phyloP scores from a whole-genome alignment of 1,284 basidiomycete genomes.

The Heliocybe sulcata region DNA sequence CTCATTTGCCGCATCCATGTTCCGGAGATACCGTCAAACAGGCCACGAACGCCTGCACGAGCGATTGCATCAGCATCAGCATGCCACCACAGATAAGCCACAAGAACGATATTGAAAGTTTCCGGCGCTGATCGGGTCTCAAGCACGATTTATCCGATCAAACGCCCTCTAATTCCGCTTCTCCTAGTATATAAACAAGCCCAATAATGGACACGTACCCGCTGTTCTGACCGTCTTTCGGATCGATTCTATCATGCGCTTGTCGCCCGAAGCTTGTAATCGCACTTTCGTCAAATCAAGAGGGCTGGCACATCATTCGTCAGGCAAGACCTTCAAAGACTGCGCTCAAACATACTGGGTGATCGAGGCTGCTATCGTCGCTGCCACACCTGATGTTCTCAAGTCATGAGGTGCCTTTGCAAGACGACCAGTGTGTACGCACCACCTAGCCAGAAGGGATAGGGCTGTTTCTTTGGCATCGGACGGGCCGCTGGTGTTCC shows the following conservation, averaged over 20 bases:
- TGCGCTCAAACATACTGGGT: conserved; percentile 53
- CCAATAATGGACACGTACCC: conserved; percentile 26
- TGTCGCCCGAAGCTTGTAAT: conserved; percentile 82
- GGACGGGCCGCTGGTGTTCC: background rate
- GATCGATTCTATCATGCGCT: conserved; percentile 76
- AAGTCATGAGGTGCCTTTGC: background rate
- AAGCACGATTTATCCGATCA: background rate
- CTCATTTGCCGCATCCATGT: conserved; percentile 92
- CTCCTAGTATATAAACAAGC: background rate
- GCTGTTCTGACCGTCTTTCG: conserved; percentile 71
- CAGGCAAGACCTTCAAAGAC: background rate
- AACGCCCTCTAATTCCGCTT: background rate
- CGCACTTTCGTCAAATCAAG: conserved; percentile 86
- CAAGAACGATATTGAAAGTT: background rate
- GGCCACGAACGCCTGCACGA: conserved; percentile 52
- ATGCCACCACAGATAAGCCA: background rate
- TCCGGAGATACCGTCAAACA: conserved; percentile 84
- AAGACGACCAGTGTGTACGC: conserved; percentile 15
- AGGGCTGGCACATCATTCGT: conserved; percentile 34
- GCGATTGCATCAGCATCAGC: background rate
- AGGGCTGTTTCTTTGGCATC: conserved; percentile 49
- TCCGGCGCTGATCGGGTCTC: background rate
- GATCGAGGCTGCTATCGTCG: conserved; percentile 74
- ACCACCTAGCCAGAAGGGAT: conserved; percentile 83
- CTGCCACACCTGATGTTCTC: conserved; percentile 53